These are phyloP conservation scores for Trichosanthes cucumerina DNA, from an alignment of 306 rosid species.

Conservation along the genomic window DNA sequence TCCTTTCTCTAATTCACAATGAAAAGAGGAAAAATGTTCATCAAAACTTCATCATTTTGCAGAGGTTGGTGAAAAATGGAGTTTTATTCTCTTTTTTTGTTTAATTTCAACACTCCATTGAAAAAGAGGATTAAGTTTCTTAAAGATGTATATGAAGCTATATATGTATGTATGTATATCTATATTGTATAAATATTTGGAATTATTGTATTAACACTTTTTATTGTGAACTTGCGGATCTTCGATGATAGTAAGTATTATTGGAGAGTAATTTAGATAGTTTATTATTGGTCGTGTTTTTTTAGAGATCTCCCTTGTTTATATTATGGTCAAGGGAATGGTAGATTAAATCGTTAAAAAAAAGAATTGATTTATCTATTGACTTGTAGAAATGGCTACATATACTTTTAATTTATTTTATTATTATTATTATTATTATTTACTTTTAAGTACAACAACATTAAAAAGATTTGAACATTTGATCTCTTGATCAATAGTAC, in stretches of 20 bases:
- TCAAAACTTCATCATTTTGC: background rate
- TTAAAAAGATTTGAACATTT: no score
- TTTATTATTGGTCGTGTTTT: background rate
- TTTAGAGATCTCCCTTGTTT: background rate
- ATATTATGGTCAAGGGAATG: background rate
- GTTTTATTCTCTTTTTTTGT: background rate
- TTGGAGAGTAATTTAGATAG: background rate
- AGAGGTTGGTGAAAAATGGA: conserved; percentile 5
- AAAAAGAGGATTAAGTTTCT: background rate
- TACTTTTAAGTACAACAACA: no score
- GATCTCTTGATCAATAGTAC: no score
- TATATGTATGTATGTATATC: background rate
- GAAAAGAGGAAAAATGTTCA: background rate
- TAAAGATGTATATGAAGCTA: background rate
- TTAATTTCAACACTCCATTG: background rate
- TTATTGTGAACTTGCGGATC: background rate
- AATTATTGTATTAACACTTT: background rate
- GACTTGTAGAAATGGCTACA: background rate
- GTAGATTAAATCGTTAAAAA: no score
- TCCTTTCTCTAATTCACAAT: conserved; percentile 23
- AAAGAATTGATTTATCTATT: no score
- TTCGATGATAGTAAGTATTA: background rate
- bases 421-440: no score
- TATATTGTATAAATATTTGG: background rate
- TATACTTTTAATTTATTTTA: no score